A percentile compares a stretch with the other conserved stretches of the same genome.
Conservation (phyloP, 2,329 filamentous ascomycete genomes). For the Fusarium siculi region DNA sequence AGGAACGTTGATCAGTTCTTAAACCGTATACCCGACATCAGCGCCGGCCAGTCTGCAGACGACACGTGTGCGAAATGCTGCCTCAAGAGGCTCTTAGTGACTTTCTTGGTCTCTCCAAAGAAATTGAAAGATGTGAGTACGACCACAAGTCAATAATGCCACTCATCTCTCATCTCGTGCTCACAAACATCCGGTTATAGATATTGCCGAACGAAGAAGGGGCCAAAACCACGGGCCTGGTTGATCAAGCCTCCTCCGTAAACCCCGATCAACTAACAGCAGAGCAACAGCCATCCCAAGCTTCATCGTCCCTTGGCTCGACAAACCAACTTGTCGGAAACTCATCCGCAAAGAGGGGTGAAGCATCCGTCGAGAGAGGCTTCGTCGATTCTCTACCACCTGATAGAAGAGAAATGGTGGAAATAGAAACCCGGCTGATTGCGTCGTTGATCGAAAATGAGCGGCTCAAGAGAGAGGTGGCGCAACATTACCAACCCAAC, state of each 20-base stretch:
- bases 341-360: not conserved
- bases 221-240: not conserved
- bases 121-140: not conserved
- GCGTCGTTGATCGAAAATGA: not conserved
- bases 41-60: fast-evolving
- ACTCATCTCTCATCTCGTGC: not conserved
- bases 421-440: not conserved
- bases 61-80: fast-evolving
- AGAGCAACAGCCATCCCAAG: not conserved
- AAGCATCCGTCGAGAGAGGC: not conserved
- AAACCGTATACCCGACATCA: fast-evolving
- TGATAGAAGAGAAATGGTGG: not conserved
- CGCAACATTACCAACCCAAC: not conserved
- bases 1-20: not conserved
- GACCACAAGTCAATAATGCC: not conserved
- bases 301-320: not conserved
- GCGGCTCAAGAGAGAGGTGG: not conserved
- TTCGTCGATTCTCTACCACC: fast-evolving
- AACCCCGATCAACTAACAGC: not conserved
- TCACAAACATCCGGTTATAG: not conserved
- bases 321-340: not conserved
- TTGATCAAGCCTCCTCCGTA: not conserved
- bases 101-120: not conserved
- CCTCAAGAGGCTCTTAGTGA: not conserved
- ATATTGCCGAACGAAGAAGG: not conserved